Evolutionary conservation across 768 basidiomycete genomes (phyloP), one percentile per base, ranked within the genome.

Genomic region (Podaxis carcinomalis): DNA sequence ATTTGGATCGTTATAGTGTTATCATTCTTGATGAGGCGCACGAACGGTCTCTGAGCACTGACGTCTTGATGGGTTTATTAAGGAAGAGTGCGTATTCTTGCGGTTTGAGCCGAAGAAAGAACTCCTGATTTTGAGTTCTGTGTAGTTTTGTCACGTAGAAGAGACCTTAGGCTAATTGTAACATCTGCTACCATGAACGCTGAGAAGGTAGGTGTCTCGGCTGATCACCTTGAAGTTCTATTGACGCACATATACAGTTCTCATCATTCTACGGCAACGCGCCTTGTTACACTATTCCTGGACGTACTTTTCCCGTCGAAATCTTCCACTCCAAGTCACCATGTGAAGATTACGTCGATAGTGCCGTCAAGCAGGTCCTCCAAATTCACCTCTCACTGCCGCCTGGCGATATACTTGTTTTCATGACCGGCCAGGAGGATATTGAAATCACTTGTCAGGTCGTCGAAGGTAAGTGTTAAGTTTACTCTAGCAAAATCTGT

Each of bases 101-200:
- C 42, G 21, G 56, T 14, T 54, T 16, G 32, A 16, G 13, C 54
- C 40, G 39, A 14, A 46, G 5, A 37, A 23, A 51, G 7, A 63
- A 54, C 39, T 50, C 27, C 25, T n/a, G 50, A 37, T 16, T 10
- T 14, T 32, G 57, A 42, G 27, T 32, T 63, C 57, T 59, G 2
- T 52, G 27, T 36, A 92, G 88, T 95, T 67, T 76, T 99, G 23
- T 94, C 95, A 1, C 84, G 97, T 3, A 80, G 97, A 62, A 80
- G 95, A 59, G 97, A 99, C 71, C 77, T 98, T 46, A 98, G 94
- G 73, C 85, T 99, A 46, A 94, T 99, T 65, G 95, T 99, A 40
- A 98, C 97, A 1, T 98, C 97, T 6, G 97, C 97, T 2, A 99
- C 97, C 2, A 99, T 99, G 97, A 99, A 99, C 70, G 92, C 97